Evolutionary conservation across 2,329 filamentous ascomycete species (phyloP).

Genomic region (Pseudogymnoascus sp.): DNA sequence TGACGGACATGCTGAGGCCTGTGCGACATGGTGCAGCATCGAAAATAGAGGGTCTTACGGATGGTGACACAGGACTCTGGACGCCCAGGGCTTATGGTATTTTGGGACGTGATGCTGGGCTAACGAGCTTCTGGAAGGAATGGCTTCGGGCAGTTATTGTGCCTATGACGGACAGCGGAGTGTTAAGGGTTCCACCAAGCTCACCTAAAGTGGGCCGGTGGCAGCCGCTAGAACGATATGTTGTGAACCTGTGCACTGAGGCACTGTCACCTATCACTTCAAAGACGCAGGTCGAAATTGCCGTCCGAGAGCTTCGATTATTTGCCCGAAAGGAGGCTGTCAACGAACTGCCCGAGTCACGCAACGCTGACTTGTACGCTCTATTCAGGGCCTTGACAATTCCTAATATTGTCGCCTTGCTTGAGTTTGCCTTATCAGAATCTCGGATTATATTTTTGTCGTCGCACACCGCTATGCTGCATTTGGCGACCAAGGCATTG

Average conservation of each 20-base stretch:
- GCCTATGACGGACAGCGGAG: slow-evolving; percentile 83
- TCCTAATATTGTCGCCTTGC: slow-evolving; percentile 83
- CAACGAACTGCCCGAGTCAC: slow-evolving; percentile 88
- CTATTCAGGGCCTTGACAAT: slow-evolving; percentile 85
- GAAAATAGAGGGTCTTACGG: slow-evolving; percentile 93
- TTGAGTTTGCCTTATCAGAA: slow-evolving; percentile 88
- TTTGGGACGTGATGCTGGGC: slow-evolving; percentile 70
- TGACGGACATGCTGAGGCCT: slow-evolving; percentile 91
- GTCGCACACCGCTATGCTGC: slow-evolving; percentile 92
- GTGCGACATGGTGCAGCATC: slow-evolving; percentile 89
- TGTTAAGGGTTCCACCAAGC: slow-evolving; percentile 76
- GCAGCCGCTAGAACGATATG: slow-evolving; percentile 94
- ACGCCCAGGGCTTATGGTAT: slow-evolving; percentile 90
- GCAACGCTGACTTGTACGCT: slow-evolving; percentile 86
- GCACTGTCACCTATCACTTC: slow-evolving; percentile 87
- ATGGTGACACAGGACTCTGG: slow-evolving; percentile 94
- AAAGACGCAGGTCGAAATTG: slow-evolving; percentile 90
- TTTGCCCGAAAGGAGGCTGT: slow-evolving; percentile 87
- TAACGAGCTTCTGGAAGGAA: slow-evolving; percentile 96
- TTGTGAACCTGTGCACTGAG: slow-evolving; percentile 93
- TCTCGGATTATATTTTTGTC: slow-evolving; percentile 94
- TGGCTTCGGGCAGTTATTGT: slow-evolving; percentile 92
- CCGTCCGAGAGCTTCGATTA: slow-evolving; percentile 78
- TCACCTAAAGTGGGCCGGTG: slow-evolving; percentile 88
- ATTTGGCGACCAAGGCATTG: slow-evolving; percentile 83